phyloP scores from a whole-genome alignment of 257 asterid species.

The Solanum tacnaense region DNA sequence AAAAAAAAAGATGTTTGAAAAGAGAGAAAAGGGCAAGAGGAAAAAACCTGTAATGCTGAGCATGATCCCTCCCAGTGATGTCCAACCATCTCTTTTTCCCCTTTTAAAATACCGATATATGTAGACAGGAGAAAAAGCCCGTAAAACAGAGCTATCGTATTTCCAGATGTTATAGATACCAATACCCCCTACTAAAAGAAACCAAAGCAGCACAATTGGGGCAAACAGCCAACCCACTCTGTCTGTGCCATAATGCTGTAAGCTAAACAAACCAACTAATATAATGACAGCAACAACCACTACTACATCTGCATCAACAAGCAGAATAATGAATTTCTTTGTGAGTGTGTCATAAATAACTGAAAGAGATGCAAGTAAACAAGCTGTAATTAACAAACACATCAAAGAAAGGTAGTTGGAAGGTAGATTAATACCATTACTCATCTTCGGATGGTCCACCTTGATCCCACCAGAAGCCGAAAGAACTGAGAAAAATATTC shows the following conservation, averaged over 20 bases:
- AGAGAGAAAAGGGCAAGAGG: neutral
- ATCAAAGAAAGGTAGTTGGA: neutral
- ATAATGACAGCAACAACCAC: constrained; percentile 80
- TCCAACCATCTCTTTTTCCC: constrained; percentile 59
- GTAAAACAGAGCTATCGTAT: constrained; percentile 66
- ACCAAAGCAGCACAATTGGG: constrained; percentile 89
- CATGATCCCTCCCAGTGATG: constrained; percentile 96
- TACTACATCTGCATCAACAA: constrained; percentile 62
- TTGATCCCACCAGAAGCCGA: constrained; percentile 94
- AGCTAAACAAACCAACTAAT: constrained; percentile 84
- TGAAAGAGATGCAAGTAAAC: neutral
- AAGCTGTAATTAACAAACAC: neutral
- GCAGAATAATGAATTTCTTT: neutral
- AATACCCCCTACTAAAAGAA: constrained; percentile 84
- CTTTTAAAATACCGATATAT: constrained; percentile 62
- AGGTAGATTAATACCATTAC: constrained; percentile 46
- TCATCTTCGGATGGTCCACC: constrained; percentile 81
- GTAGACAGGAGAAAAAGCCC: constrained; percentile 81
- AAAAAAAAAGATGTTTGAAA: neutral
- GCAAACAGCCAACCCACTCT: constrained; percentile 97
- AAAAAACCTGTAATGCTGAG: constrained; percentile 87
- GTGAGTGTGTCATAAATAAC: neutral
- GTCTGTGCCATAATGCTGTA: constrained; percentile 96
- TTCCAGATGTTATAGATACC: constrained; percentile 77
- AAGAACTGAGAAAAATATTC: constrained; percentile 47